phyloP scores from a whole-genome alignment of 2,329 filamentous ascomycete species.

The Diplocarpon mali region DNA sequence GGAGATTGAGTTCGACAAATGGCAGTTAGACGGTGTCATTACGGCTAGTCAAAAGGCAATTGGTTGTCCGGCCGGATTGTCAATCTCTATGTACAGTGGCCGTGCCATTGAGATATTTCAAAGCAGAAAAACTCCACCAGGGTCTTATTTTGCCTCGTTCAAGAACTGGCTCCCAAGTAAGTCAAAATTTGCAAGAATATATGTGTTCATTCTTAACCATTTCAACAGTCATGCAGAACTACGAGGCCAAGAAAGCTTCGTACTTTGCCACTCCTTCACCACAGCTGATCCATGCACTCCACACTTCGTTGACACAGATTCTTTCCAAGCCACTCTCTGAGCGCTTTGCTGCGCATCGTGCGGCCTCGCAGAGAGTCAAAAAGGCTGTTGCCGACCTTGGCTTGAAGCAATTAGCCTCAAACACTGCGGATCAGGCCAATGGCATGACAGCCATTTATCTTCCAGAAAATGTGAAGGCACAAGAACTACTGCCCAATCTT shows the following conservation, averaged over 20 bases:
- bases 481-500: conserved; percentile 76
- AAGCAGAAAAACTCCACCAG: conserved; percentile 67
- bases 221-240: conserved; percentile 83
- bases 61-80: conserved; percentile 85
- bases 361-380: conserved; percentile 78
- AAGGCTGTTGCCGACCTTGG: conserved; percentile 69
- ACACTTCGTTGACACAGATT: conserved; percentile 82
- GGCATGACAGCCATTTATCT: conserved; percentile 98
- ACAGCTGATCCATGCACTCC: conserved; percentile 83
- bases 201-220: not conserved
- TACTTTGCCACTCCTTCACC: conserved; percentile 97
- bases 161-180: conserved; percentile 92
- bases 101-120: conserved; percentile 75
- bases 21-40: conserved; percentile 84
- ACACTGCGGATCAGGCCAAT: conserved; percentile 86
- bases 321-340: conserved; percentile 68
- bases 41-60: conserved; percentile 97
- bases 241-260: conserved; percentile 92
- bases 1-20: conserved; percentile 91
- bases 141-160: conserved; percentile 90
- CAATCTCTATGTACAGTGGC: conserved; percentile 87
- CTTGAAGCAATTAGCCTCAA: conserved; percentile 73
- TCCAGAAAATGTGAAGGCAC: conserved; percentile 68
- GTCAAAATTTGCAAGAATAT: conserved; percentile 23
- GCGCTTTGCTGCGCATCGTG: conserved; percentile 72